Conservation (phyloP, 805 yeast genomes). For the Ogataea minuta region DNA sequence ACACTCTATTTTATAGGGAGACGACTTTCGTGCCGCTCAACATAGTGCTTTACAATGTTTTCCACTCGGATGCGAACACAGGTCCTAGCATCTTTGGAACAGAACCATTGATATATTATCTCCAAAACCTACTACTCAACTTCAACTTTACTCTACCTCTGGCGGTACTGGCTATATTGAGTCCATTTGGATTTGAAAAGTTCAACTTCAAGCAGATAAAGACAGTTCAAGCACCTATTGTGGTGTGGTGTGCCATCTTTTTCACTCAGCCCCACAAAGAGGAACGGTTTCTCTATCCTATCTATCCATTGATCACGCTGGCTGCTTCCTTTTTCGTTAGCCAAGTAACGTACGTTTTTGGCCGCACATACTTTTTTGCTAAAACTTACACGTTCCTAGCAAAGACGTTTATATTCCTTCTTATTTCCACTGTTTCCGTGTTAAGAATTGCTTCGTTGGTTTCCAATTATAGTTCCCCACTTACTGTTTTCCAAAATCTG, state of each 20-base stretch:
- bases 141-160: conserved; percentile 57
- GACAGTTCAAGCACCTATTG: conserved; percentile 46
- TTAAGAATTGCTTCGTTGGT: conserved; percentile 61
- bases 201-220: conserved; percentile 14
- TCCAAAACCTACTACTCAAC: conserved; percentile 66
- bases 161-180: conserved; percentile 39
- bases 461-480: conserved; percentile 71
- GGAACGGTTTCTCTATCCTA: conserved; percentile 85
- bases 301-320: conserved; percentile 66
- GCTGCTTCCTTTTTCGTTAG: conserved; percentile 54
- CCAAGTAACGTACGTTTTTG: conserved; percentile 15
- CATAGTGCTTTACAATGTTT: conserved; percentile 79
- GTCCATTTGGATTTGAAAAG: conserved; percentile 25
- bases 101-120: conserved; percentile 75
- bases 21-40: conserved; percentile 73
- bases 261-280: conserved; percentile 85
- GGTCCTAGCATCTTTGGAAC: conserved; percentile 92
- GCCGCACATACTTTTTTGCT: conserved; percentile 14
- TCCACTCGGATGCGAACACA: conserved; percentile 58
- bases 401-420: conserved; percentile 10
- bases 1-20: conserved; percentile 60
- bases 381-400: conserved; percentile 11
- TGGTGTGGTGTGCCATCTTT: conserved; percentile 68
- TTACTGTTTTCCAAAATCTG: conserved; percentile 50
- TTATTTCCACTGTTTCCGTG: conserved; percentile 35